Percentiles rank a stretch among this genome's conserved stretches.
Evolutionary conservation across 1,284 basidiomycete genomes (phyloP).

Genomic region (Malassezia caprae): DNA sequence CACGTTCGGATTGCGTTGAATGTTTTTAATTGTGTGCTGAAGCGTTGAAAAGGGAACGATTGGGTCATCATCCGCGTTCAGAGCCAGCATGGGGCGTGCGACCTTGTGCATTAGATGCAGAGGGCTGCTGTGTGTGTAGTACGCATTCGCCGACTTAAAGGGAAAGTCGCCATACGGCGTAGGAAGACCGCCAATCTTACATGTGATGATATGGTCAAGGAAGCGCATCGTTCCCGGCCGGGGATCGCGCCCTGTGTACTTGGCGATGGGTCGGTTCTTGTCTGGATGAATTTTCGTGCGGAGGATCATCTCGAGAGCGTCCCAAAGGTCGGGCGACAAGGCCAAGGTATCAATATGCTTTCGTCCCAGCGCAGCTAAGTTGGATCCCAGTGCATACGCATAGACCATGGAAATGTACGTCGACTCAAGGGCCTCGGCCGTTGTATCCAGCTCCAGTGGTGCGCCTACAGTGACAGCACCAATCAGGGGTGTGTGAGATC

Average conservation of each 20-base stretch:
- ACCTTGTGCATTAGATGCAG: constrained; percentile 31
- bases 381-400: constrained; percentile 69
- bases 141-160: constrained; percentile 59
- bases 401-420: constrained; percentile 62
- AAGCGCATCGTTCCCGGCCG: constrained; percentile 41
- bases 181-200: constrained; percentile 63
- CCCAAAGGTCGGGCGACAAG: constrained; percentile 31
- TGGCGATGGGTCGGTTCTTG: constrained; percentile 10
- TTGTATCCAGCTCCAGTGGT: constrained; percentile 63
- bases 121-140: constrained; percentile 56
- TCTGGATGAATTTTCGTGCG: constrained; percentile 19
- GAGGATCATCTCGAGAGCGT: constrained; percentile 21
- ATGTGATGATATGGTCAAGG: constrained; percentile 58
- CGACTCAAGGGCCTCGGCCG: constrained; percentile 54
- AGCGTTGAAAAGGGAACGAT: constrained; percentile 53
- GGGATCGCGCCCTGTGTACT: background rate
- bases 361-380: constrained; percentile 53
- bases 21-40: constrained; percentile 49
- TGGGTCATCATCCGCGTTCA: constrained; percentile 87
- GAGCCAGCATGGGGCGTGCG: constrained; percentile 56
- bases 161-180: constrained; percentile 34
- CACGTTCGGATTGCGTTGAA: constrained; percentile 58
- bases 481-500: constrained; percentile 61
- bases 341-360: constrained; percentile 31
- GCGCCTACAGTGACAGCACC: constrained; percentile 64